Conservation (phyloP, 2,329 filamentous ascomycete genomes). For the Fusarium xylarioides region DNA sequence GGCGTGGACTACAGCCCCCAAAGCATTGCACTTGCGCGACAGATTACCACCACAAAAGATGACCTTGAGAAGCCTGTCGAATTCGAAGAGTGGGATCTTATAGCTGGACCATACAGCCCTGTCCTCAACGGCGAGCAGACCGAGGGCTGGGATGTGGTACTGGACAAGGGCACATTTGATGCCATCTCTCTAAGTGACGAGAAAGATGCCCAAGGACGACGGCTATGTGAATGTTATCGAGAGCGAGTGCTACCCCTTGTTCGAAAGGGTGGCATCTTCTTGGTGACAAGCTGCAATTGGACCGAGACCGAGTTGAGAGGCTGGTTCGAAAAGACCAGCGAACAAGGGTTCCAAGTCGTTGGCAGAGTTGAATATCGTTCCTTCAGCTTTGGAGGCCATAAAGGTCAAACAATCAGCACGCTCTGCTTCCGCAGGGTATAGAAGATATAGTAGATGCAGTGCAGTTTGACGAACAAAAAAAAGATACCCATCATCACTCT, state of each 20-base stretch:
- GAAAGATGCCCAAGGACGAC: constrained; percentile 59
- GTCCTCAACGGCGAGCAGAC: constrained; percentile 46
- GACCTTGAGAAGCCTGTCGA: constrained; percentile 45
- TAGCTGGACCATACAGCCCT: constrained; percentile 53
- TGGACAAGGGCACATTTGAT: constrained; percentile 99
- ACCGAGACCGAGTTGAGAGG: constrained; percentile 83
- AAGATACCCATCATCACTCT: constrained; percentile 23
- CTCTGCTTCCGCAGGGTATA: constrained; percentile 75
- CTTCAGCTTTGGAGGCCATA: constrained; percentile 88
- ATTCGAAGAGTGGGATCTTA: constrained; percentile 70
- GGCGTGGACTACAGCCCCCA: constrained; percentile 87
- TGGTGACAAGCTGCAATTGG: constrained; percentile 98
- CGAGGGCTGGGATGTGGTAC: constrained; percentile 82
- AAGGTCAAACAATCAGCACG: constrained; percentile 89
- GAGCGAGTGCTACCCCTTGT: constrained; percentile 74
- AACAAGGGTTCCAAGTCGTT: constrained; percentile 64
- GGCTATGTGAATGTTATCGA: constrained; percentile 79
- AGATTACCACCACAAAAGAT: constrained; percentile 59
- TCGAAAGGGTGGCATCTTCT: constrained; percentile 73
- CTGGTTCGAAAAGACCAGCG: constrained; percentile 73
- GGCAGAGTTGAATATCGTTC: constrained; percentile 81
- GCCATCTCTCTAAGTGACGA: constrained; percentile 82
- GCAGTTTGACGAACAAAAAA: not conserved
- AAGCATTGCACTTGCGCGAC: constrained; percentile 77
- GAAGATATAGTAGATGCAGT: not conserved